A percentile compares a stretch with the other conserved stretches of the same genome.
Evolutionary conservation across 495 filamentous ascomycete species (phyloP).

Genomic region (Daldinia concentrica): DNA sequence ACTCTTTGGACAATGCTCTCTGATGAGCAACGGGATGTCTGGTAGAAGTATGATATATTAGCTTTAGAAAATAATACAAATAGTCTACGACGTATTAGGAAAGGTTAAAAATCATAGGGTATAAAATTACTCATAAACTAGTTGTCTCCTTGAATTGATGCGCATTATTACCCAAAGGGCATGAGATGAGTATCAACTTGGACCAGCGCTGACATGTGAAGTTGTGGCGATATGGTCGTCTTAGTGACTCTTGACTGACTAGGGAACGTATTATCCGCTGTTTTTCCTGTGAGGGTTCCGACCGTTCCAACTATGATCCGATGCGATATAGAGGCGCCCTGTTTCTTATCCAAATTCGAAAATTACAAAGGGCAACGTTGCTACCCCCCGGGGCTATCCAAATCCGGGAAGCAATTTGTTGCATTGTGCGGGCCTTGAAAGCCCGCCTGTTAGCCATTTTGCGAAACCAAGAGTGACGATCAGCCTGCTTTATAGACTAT

Average conservation of each 20-base stretch:
- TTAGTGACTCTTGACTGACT: not conserved
- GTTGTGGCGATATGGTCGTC: not conserved
- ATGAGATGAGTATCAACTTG: not conserved
- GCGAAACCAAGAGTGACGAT: conserved; percentile 25
- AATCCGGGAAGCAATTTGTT: conserved; percentile 16
- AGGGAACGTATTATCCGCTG: not conserved
- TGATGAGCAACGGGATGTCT: no score
- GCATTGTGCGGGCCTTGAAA: conserved; percentile 15
- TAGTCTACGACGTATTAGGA: no score
- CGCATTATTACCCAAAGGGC: not conserved
- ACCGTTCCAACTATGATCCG: not conserved
- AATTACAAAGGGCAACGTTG: conserved; percentile 22
- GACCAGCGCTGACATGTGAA: not conserved
- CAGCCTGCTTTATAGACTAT: conserved; percentile 30
- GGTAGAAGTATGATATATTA: no score
- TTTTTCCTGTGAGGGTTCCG: not conserved
- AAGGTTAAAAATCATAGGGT: not conserved
- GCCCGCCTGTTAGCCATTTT: conserved; percentile 27
- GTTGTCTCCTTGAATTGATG: not conserved
- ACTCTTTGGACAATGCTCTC: no score
- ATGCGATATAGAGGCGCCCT: not conserved
- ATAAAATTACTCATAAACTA: not conserved
- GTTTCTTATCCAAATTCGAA: not conserved
- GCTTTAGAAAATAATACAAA: no score
- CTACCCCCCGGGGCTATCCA: conserved; percentile 8